These are phyloP conservation scores for Eragrostis tef DNA, from an alignment of 202 grass and related monocot genomes.

Conservation along the genomic window DNA sequence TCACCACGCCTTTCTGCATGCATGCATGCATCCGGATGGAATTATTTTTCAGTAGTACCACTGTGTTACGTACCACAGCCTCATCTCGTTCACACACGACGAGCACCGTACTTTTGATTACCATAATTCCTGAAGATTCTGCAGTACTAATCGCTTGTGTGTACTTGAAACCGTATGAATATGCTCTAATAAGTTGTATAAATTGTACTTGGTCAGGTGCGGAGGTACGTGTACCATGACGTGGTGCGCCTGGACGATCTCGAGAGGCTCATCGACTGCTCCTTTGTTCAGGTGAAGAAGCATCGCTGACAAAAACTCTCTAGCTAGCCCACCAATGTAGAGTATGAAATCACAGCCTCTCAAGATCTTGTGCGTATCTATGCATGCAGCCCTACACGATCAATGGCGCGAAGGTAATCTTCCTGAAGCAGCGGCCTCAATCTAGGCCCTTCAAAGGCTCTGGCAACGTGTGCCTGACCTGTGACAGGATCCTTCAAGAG, in stretches of 20 bases:
- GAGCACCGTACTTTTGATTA: no score
- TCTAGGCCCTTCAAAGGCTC: constrained; percentile 99
- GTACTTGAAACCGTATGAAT: not conserved
- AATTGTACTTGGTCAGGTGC: constrained; percentile 45
- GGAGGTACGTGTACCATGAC: constrained; percentile 97
- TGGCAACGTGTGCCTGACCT: constrained; percentile 90
- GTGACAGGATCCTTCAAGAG: constrained; percentile 96
- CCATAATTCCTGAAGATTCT: constrained; percentile 4
- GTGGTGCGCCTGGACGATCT: constrained; percentile 95
- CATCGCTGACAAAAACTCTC: no score
- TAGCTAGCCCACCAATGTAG: no score
- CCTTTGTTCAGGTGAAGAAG: constrained; percentile 80
- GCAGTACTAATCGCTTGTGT: not conserved
- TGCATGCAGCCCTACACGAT: constrained; percentile 88
- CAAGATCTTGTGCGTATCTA: no score
- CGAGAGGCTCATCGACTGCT: constrained; percentile 98
- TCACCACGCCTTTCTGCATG: not conserved
- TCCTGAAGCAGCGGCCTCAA: constrained; percentile 93
- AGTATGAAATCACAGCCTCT: no score
- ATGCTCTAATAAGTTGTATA: no score
- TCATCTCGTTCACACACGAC: not conserved
- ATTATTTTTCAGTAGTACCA: not conserved
- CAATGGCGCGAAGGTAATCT: constrained; percentile 96
- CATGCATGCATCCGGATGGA: not conserved
- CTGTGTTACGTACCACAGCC: not conserved